These are phyloP conservation scores for Trichoderma parareesei DNA, from an alignment of 495 filamentous ascomycete species.

Conservation along the genomic window DNA sequence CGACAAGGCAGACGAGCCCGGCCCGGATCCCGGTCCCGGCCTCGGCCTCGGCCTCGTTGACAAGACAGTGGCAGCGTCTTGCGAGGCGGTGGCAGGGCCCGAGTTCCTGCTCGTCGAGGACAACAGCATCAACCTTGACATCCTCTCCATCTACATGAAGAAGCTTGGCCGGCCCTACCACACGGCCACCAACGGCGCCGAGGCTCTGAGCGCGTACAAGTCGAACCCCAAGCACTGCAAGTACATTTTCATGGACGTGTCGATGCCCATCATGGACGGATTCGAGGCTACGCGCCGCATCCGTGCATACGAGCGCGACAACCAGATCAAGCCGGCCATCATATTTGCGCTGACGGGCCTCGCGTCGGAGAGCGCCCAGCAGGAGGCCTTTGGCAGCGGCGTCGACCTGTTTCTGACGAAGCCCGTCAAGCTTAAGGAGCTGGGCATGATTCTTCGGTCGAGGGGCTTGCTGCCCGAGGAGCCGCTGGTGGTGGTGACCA, in stretches of 20 bases:
- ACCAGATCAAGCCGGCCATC: conserved; percentile 28
- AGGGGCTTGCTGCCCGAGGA: not conserved
- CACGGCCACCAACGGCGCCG: conserved; percentile 50
- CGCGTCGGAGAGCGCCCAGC: conserved; percentile 52
- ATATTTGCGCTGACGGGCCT: conserved; percentile 66
- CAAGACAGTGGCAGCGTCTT: not conserved
- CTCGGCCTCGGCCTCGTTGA: not conserved
- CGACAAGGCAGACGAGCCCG: not conserved
- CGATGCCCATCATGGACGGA: conserved; percentile 68
- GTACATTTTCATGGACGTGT: conserved; percentile 52
- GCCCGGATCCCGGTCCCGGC: too few relatives aligned
- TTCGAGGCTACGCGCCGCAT: conserved; percentile 56
- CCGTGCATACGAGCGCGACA: conserved; percentile 50
- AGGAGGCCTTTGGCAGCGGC: conserved; percentile 55
- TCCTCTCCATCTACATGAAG: conserved; percentile 45
- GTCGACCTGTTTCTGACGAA: conserved; percentile 68
- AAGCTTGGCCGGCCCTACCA: conserved; percentile 43
- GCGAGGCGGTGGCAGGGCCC: not conserved
- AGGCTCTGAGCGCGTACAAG: conserved; percentile 47
- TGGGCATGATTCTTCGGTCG: conserved; percentile 17
- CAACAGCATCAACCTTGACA: conserved; percentile 34
- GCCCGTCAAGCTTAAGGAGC: conserved; percentile 43
- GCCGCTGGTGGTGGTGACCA: not conserved
- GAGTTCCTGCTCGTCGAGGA: conserved; percentile 36
- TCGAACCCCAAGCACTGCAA: conserved; percentile 23